Conservation (phyloP, 768 basidiomycete species). For the Sporobolomyces roseus region DNA sequence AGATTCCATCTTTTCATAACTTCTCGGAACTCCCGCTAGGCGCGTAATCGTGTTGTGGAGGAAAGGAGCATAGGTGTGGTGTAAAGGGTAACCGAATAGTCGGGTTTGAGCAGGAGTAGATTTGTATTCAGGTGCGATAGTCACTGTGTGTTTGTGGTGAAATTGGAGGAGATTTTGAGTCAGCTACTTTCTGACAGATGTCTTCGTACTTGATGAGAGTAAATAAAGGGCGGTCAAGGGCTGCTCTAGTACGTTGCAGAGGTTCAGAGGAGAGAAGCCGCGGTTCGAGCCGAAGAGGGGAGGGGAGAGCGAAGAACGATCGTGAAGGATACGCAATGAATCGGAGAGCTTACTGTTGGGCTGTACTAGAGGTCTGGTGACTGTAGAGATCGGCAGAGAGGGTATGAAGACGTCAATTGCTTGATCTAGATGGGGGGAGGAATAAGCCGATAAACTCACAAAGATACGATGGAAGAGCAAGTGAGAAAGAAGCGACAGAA, state of each 20-base stretch:
- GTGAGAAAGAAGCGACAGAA: too few species aligned
- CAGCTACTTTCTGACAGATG: too few species aligned
- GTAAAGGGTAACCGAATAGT: conserved; percentile 29
- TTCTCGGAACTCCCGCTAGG: conserved; percentile 39
- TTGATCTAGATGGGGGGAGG: too few species aligned
- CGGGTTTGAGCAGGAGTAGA: conserved; percentile 13
- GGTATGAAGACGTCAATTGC: too few species aligned
- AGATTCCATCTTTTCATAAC: conserved; percentile 40
- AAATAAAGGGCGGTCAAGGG: background rate
- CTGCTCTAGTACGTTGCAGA: background rate
- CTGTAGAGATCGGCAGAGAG: too few species aligned
- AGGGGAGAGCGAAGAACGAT: background rate
- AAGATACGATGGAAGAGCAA: too few species aligned
- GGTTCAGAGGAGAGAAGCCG: background rate
- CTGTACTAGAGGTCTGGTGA: too few species aligned
- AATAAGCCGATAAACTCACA: too few species aligned
- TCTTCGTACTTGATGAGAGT: too few species aligned
- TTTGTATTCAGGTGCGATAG: conserved; percentile 15
- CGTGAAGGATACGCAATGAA: too few species aligned
- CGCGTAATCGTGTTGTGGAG: conserved; percentile 45
- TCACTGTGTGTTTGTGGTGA: background rate
- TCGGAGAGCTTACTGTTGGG: too few species aligned
- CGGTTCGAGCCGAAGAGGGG: conserved; percentile 3
- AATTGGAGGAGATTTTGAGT: too few species aligned
- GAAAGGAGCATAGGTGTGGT: conserved; percentile 42